Conservation (phyloP, 768 basidiomycete genomes). For the Tremella yokohamensis region DNA sequence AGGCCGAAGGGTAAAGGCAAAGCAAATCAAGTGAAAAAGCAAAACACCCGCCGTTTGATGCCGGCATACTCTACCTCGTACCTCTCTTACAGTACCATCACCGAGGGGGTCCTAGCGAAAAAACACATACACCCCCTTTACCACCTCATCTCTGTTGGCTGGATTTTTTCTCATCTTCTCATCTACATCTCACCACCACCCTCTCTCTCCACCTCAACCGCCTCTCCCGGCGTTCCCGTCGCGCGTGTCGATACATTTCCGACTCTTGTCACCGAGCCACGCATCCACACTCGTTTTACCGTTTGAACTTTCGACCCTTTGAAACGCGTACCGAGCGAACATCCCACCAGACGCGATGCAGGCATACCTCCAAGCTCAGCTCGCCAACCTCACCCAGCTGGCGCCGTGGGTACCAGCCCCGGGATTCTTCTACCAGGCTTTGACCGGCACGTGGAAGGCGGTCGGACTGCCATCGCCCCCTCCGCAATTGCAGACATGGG, state of each 20-base stretch:
- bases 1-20: too few relatives aligned
- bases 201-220: background rate
- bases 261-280: slow-evolving; percentile 37
- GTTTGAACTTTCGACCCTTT: slow-evolving; percentile 63
- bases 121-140: too few relatives aligned
- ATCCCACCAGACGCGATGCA: background rate
- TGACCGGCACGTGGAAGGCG: slow-evolving; percentile 31
- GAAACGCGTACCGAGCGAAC: background rate
- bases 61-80: too few relatives aligned
- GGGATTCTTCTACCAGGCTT: slow-evolving; percentile 34
- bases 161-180: background rate
- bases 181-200: background rate
- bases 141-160: too few relatives aligned
- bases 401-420: slow-evolving; percentile 34
- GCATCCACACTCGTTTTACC: slow-evolving; percentile 84
- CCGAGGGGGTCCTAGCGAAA: too few relatives aligned
- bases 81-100: too few relatives aligned
- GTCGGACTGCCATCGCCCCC: slow-evolving; percentile 42
- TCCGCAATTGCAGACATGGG: slow-evolving; percentile 60
- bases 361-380: background rate
- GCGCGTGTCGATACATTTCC: too few relatives aligned
- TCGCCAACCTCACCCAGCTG: background rate
- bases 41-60: too few relatives aligned
- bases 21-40: too few relatives aligned
- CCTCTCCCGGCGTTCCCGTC: background rate